Conservation (phyloP, 176 grass and related monocot species). For the Oryza rufipogon region DNA sequence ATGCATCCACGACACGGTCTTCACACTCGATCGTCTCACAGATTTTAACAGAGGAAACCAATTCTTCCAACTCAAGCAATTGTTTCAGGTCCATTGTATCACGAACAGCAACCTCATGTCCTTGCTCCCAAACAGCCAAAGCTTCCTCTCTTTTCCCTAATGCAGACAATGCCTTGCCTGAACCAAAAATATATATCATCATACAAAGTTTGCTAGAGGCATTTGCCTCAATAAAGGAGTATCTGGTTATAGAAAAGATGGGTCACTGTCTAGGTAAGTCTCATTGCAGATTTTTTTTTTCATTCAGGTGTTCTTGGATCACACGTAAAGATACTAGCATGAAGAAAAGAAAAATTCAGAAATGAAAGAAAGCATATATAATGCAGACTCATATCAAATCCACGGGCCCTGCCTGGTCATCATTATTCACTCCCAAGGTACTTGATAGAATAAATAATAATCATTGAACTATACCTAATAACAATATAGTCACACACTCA, state of each 20-base stretch:
- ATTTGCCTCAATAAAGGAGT: neutral
- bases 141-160: constrained; percentile 76
- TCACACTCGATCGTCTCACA: constrained; percentile 42
- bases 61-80: constrained; percentile 86
- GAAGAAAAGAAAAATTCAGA: neutral
- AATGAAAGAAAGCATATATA: neutral
- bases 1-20: constrained; percentile 50
- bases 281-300: neutral
- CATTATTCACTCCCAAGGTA: neutral
- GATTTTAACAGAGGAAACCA: constrained; percentile 67
- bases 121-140: constrained; percentile 79
- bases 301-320: neutral
- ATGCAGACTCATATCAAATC: neutral
- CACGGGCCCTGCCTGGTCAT: neutral
- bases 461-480: neutral
- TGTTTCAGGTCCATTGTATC: constrained; percentile 88
- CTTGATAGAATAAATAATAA: neutral
- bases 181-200: neutral
- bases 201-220: neutral
- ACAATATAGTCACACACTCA: neutral
- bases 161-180: neutral
- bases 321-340: neutral
- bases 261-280: neutral
- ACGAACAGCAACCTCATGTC: constrained; percentile 74
- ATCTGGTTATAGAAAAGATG: neutral